Conservation (phyloP, 345 rosid genomes). For the Durio zibethinus region DNA sequence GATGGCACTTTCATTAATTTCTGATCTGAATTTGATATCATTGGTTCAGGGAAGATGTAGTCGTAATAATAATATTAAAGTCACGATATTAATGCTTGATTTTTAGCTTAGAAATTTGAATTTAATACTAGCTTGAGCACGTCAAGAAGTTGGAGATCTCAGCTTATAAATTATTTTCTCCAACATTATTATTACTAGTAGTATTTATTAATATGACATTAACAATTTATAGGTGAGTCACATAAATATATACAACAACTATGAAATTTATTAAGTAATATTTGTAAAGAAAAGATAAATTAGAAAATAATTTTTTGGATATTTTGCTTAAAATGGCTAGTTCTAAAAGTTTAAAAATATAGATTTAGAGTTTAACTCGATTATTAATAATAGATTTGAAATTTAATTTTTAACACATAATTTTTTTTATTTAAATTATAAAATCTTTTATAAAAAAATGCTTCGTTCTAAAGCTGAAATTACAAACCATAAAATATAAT, state of each 20-base stretch:
- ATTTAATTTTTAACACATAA: too few species aligned
- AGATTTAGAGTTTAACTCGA: too few species aligned
- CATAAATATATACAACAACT: background rate
- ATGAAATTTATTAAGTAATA: background rate
- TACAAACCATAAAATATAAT: background rate
- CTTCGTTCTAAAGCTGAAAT: background rate
- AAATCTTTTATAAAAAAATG: too few species aligned
- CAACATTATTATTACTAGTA: background rate
- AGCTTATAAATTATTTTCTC: background rate
- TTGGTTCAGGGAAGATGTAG: background rate
- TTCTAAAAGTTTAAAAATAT: too few species aligned
- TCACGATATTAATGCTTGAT: background rate
- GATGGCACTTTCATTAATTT: too few species aligned
- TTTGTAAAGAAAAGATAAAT: background rate
- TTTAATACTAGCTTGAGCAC: background rate
- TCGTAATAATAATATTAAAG: background rate
- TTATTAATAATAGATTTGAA: too few species aligned
- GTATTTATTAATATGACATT: background rate
- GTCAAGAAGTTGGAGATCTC: background rate
- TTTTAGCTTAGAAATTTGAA: background rate
- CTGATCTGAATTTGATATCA: background rate
- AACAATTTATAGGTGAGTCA: background rate
- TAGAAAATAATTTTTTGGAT: too few species aligned
- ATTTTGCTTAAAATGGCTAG: too few species aligned
- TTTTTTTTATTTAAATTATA: too few species aligned